Percentiles rank a stretch among this genome's conserved stretches.
These are phyloP conservation scores for Karstenula rhodostoma DNA, from an alignment of 2,329 filamentous ascomycete species.

Conservation along the genomic window DNA sequence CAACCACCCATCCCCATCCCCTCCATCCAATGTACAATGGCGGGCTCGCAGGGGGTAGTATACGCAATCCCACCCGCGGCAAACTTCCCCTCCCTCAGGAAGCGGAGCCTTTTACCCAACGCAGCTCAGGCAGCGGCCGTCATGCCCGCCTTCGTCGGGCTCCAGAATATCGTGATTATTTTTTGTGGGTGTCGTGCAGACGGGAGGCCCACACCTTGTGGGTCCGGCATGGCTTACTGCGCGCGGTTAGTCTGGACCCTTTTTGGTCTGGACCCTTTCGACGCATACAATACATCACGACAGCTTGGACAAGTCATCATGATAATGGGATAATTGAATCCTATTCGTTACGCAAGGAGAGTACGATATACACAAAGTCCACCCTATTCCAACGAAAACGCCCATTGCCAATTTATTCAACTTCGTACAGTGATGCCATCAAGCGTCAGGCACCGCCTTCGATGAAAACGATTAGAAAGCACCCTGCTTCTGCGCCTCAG, in stretches of 20 bases:
- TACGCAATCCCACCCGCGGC: background rate
- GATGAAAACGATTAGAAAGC: background rate
- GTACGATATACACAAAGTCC: background rate
- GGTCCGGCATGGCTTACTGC: slow-evolving; percentile 2
- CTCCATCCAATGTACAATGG: too few relatives aligned
- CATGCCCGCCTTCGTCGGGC: background rate
- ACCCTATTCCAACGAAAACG: background rate
- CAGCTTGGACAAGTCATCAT: background rate
- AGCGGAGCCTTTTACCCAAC: background rate
- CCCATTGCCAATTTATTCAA: background rate
- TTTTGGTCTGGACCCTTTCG: too few relatives aligned
- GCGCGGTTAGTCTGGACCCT: background rate
- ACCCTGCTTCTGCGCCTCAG: slow-evolving; percentile 28
- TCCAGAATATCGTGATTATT: background rate
- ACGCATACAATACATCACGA: too few relatives aligned
- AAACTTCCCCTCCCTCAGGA: background rate
- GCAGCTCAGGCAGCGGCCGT: background rate
- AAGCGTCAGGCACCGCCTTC: slow-evolving; percentile 18
- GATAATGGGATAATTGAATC: background rate
- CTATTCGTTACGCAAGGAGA: background rate
- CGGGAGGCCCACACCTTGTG: slow-evolving; percentile 11
- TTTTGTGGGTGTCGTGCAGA: background rate
- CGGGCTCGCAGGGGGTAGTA: too few relatives aligned
- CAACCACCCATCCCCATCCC: too few relatives aligned
- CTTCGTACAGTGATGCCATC: slow-evolving; percentile 12